These are phyloP conservation scores for Monotropa hypopitys DNA, from an alignment of 179 eudicot species.

Conservation along the genomic window DNA sequence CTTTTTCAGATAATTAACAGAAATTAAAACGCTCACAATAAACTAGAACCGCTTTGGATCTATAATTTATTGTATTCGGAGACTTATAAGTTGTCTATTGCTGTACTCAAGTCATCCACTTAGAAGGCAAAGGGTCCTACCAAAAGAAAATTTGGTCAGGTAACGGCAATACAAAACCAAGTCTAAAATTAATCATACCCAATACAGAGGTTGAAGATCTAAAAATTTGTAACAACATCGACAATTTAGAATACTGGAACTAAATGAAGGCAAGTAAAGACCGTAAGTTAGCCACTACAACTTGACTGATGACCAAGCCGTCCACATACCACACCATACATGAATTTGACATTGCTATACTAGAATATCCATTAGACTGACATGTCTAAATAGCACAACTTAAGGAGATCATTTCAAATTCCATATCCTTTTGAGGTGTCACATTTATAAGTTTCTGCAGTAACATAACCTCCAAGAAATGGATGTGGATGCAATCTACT, in stretches of 20 bases:
- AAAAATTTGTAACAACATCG: neutral
- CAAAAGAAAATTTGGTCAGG: neutral
- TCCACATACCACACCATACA: neutral
- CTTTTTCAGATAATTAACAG: neutral
- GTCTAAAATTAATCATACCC: neutral
- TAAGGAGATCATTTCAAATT: neutral
- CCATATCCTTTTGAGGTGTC: neutral
- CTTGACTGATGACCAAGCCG: neutral
- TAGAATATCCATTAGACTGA: neutral
- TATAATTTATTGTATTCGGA: neutral
- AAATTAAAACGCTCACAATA: neutral
- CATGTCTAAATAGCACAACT: neutral
- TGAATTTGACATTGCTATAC: neutral
- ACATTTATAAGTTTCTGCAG: neutral
- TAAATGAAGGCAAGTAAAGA: neutral
- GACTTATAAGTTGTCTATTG: neutral
- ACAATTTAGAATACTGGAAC: neutral
- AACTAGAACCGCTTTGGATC: neutral
- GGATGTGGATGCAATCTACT: neutral
- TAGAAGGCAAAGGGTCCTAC: neutral
- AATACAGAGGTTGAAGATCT: neutral
- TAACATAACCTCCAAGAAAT: neutral
- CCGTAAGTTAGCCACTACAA: neutral
- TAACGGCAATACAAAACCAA: neutral
- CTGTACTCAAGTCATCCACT: neutral